Conservation (phyloP, 352 stramenopile genomes). For the Globisporangium uncinulatum region DNA sequence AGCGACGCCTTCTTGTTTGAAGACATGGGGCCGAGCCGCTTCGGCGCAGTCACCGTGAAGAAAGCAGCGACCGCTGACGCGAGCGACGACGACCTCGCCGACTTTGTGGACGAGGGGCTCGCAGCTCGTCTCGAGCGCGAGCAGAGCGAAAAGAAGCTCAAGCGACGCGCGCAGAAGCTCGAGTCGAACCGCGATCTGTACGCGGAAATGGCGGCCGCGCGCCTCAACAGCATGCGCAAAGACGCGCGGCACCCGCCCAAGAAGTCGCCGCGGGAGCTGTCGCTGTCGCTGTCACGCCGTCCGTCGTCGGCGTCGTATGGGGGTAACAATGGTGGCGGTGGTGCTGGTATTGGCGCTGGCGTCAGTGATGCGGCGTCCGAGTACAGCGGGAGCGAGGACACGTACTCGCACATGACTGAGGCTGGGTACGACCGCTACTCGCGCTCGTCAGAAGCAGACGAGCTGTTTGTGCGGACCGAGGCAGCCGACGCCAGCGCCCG, state of each 20-base stretch:
- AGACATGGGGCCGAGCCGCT: slow-evolving; percentile 29
- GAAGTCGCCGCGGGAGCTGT: slow-evolving; percentile 19
- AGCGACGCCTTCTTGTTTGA: slow-evolving; percentile 65
- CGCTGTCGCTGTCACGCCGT: slow-evolving; percentile 1
- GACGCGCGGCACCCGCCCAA: slow-evolving; percentile 46
- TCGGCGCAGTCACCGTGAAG: slow-evolving; percentile 46
- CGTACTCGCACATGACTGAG: slow-evolving; percentile 6
- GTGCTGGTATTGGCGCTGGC: too few relatives aligned
- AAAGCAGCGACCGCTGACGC: slow-evolving; percentile 6
- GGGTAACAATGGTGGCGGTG: too few relatives aligned
- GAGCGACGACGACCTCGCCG: slow-evolving; percentile 21
- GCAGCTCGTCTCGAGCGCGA: slow-evolving; percentile 34
- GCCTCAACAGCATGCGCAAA: slow-evolving; percentile 55
- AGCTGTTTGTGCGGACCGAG: too few relatives aligned
- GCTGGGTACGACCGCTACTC: not conserved
- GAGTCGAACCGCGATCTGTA: slow-evolving; percentile 69
- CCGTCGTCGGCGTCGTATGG: not conserved
- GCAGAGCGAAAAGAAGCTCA: slow-evolving; percentile 49
- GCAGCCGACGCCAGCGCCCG: too few relatives aligned
- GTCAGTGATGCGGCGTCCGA: not conserved
- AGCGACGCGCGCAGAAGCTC: slow-evolving; percentile 53
- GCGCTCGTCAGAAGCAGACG: too few relatives aligned
- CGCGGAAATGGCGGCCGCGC: slow-evolving; percentile 62
- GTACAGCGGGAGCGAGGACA: slow-evolving; percentile 3
- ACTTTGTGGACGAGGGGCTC: slow-evolving; percentile 53